These are phyloP conservation scores for Chlorella sp. DNA, from an alignment of 139 green algal species.

Conservation along the genomic window DNA sequence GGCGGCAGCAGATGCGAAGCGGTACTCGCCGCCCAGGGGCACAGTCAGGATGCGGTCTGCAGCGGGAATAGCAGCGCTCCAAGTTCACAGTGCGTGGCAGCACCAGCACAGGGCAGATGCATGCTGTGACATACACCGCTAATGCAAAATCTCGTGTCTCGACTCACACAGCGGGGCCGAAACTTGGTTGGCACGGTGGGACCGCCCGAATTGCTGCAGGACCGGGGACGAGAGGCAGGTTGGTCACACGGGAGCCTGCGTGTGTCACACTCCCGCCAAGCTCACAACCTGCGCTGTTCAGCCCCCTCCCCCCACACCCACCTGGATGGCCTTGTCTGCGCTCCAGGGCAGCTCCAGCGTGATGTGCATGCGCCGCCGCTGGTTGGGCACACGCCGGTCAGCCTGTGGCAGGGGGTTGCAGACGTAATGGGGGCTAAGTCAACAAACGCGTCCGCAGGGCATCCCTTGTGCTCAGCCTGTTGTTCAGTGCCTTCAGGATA, in stretches of 20 bases:
- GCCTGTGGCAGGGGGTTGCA: conserved; percentile 42
- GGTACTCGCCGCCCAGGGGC: conserved; percentile 81
- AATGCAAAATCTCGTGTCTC: too few species aligned
- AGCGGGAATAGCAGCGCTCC: conserved; percentile 4
- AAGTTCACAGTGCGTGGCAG: not conserved
- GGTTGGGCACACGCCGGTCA: conserved; percentile 47
- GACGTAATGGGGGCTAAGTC: too few species aligned
- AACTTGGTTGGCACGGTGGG: conserved; percentile 8
- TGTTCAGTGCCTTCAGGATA: not conserved
- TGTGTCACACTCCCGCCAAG: too few species aligned
- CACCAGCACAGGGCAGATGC: not conserved
- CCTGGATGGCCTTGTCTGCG: conserved; percentile 87
- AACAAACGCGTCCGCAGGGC: too few species aligned
- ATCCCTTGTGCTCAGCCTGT: too few species aligned
- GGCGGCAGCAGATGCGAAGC: conserved; percentile 86
- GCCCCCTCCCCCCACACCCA: not conserved
- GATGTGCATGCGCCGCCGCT: conserved; percentile 77
- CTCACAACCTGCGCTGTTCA: too few species aligned
- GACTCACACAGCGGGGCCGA: not conserved
- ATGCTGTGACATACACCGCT: too few species aligned
- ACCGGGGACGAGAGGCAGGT: too few species aligned
- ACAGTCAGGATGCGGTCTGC: conserved; percentile 74
- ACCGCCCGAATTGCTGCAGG: too few species aligned
- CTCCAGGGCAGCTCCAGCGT: conserved; percentile 93
- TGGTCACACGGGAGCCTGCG: too few species aligned